These are phyloP conservation scores for Jatropha multifida DNA, from an alignment of 441 rosid species.

Conservation along the genomic window DNA sequence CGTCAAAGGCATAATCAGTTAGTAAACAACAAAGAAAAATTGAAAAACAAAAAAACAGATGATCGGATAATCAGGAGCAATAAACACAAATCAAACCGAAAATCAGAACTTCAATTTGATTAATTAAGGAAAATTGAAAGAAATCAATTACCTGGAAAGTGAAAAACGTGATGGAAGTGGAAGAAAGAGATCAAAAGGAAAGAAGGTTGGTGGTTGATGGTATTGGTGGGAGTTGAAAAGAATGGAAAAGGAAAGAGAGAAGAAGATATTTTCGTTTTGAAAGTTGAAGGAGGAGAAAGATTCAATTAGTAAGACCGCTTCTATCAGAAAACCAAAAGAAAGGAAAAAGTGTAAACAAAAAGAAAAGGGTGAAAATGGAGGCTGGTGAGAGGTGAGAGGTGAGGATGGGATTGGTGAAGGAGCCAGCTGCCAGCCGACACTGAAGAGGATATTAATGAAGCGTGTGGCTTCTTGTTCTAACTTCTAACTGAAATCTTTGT, in stretches of 20 bases:
- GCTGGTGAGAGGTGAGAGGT: background rate
- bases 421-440: background rate
- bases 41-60: background rate
- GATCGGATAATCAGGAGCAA: background rate
- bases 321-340: background rate
- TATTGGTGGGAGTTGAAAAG: background rate
- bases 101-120: background rate
- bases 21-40: background rate
- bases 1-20: no score
- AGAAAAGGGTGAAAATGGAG: background rate
- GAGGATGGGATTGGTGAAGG: background rate
- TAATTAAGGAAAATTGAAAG: background rate
- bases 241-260: background rate
- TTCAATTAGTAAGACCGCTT: conserved; percentile 12
- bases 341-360: background rate
- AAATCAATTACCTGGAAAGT: background rate
- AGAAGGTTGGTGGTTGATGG: conserved; percentile 4
- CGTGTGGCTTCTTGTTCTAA: no score
- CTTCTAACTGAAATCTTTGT: background rate
- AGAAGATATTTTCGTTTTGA: no score
- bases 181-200: background rate
- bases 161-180: background rate
- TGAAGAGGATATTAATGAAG: background rate
- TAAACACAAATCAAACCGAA: background rate
- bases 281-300: background rate